phyloP scores from a whole-genome alignment of 2,329 filamentous ascomycete genomes.

The Penicillium sp. region DNA sequence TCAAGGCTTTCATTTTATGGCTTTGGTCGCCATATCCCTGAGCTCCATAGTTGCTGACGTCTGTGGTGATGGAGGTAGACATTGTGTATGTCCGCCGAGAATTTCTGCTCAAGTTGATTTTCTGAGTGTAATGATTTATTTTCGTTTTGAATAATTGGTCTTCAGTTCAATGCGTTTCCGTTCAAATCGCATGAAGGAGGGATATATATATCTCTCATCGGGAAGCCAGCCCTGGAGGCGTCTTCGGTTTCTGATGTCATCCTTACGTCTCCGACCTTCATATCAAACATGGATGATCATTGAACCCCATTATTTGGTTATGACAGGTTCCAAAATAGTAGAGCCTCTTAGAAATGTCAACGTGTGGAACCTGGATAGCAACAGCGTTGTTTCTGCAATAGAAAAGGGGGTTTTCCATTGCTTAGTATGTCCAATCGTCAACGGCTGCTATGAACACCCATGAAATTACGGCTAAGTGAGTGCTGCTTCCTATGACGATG shows the following conservation, averaged over 20 bases:
- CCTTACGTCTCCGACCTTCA: neutral
- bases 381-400: too few species aligned
- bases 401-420: too few species aligned
- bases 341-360: too few species aligned
- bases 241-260: neutral
- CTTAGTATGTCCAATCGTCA: too few species aligned
- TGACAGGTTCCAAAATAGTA: too few species aligned
- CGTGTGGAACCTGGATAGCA: too few species aligned
- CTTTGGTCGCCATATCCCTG: constrained; percentile 54
- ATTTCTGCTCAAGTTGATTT: neutral
- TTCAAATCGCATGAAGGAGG: neutral
- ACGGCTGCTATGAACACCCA: too few species aligned
- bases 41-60: constrained; percentile 64
- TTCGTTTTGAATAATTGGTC: neutral
- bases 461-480: too few species aligned
- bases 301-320: too few species aligned
- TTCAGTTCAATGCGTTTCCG: neutral
- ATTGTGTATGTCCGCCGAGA: neutral
- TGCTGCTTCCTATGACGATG: too few species aligned
- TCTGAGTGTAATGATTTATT: neutral
- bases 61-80: constrained; percentile 62
- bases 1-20: constrained; percentile 74
- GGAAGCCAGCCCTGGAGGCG: neutral
- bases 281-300: too few species aligned
- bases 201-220: neutral